Evolutionary conservation across 768 basidiomycete genomes (phyloP), one percentile per base, ranked within the genome.

Genomic region (Kwoniella dejecticola): DNA sequence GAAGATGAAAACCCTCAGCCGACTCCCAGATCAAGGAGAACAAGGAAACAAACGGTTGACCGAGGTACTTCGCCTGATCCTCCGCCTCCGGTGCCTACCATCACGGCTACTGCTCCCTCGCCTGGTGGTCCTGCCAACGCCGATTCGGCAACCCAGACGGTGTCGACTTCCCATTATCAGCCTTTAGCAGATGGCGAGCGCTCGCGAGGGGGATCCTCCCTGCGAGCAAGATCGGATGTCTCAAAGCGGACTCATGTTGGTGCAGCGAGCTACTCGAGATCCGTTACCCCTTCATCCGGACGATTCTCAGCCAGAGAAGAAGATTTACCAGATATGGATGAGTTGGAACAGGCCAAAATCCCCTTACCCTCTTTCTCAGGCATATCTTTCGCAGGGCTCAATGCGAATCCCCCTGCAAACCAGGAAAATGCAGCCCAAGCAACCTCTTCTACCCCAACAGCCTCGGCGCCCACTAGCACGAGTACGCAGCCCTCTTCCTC

Each of bases 231-330:
- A 41, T 57, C 71, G 13, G 68, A 69, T 17, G 52, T 62, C 15
- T 61, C 66, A 2, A 66, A 68, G 52, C 52, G 73, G 41, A 62
- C 60, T 21, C 73, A 75, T 62, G 42, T 38, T 1, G 60, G 60
- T 13, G 57, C 72, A 13, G 72, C 69, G 5, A 66, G 53, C 27
- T 60, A 58, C 41, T 75, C 70, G 7, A 58, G 73, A 30, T 68
- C 66, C 17, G 57, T 54, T 23, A 62, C 71, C 15, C 73, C 73
- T 4, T 59, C 41, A 7, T 48, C 57, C 12, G 74, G 74, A 17
- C 48, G 74, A 26, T 76, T 60, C 52, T 76, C 74, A 4, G 74
- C 74, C n/a, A 60, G 62, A 24, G 74, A 76, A 48, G 74, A 76
- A 53, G 74, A 76, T 63, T 45, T 76, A 44, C 74, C 74, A 31